Conservation (phyloP, 2,329 filamentous ascomycete genomes). For the Curvularia eragrostidis region DNA sequence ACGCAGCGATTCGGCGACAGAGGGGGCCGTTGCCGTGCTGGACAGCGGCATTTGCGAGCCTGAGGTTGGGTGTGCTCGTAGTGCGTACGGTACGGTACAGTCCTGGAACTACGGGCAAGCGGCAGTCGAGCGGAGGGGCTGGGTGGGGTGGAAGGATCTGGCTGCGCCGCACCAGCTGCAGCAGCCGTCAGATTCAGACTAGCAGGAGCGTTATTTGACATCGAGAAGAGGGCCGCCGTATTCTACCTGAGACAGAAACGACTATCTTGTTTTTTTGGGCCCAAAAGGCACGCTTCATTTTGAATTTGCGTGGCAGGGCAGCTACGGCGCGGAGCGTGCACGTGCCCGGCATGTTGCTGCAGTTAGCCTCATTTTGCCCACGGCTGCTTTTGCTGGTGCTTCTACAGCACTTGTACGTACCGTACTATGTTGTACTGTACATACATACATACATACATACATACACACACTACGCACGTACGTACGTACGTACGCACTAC, state of each 20-base stretch:
- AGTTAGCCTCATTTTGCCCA: slow-evolving; percentile 8
- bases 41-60: too few species aligned
- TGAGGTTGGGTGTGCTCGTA: too few species aligned
- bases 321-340: not conserved
- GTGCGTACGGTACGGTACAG: too few species aligned
- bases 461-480: too few species aligned
- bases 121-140: slow-evolving; percentile 12
- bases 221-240: slow-evolving; percentile 14
- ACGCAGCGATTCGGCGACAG: not conserved
- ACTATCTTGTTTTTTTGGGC: slow-evolving; percentile 15
- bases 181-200: slow-evolving; percentile 19
- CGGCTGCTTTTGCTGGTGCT: not conserved
- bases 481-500: too few species aligned
- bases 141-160: slow-evolving; percentile 19
- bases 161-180: slow-evolving; percentile 24
- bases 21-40: too few species aligned
- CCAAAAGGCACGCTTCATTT: slow-evolving; percentile 12
- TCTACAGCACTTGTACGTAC: not conserved
- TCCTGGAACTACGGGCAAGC: not conserved
- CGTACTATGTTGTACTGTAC: too few species aligned
- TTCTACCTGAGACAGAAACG: slow-evolving; percentile 32
- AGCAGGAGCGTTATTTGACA: slow-evolving; percentile 25
- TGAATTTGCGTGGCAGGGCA: slow-evolving; percentile 1
- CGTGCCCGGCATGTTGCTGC: slow-evolving; percentile 5
- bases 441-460: too few species aligned